phyloP scores from a whole-genome alignment of 73 alveolate genomes.

The Symbiodinium natans region DNA sequence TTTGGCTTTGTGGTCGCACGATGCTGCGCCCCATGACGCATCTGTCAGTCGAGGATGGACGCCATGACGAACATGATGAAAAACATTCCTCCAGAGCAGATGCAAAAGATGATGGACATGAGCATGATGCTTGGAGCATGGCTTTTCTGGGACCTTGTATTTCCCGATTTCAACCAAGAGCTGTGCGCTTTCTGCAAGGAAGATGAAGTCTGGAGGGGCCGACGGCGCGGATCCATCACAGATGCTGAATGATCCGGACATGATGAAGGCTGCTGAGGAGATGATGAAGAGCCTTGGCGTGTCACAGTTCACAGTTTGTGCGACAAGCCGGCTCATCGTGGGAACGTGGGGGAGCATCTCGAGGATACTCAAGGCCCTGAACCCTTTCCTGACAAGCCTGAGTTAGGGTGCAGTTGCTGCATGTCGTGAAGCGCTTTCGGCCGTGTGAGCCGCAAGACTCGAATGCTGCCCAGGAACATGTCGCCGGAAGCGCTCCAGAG shows the following conservation, averaged over 20 bases:
- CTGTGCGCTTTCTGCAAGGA: not conserved
- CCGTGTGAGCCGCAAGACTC: too few species aligned
- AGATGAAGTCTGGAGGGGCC: slow-evolving; percentile 35
- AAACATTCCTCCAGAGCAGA: slow-evolving; percentile 82
- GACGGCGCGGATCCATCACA: slow-evolving; percentile 39
- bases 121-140: slow-evolving; percentile 38
- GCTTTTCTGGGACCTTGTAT: too few species aligned
- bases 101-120: slow-evolving; percentile 91
- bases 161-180: not conserved
- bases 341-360: too few species aligned
- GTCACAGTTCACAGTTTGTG: too few species aligned
- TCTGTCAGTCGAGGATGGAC: slow-evolving; percentile 14
- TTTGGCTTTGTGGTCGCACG: not conserved
- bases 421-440: too few species aligned
- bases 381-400: too few species aligned
- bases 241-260: slow-evolving; percentile 86
- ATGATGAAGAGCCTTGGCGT: slow-evolving; percentile 59
- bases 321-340: too few species aligned
- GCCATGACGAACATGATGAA: slow-evolving; percentile 88
- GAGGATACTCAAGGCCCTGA: too few species aligned
- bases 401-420: too few species aligned
- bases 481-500: slow-evolving; percentile 76
- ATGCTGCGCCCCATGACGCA: not conserved
- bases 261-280: slow-evolving; percentile 87
- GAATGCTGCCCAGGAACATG: not conserved